Conservation (phyloP, 139 green algal genomes). For the Coelastrella sp. region DNA sequence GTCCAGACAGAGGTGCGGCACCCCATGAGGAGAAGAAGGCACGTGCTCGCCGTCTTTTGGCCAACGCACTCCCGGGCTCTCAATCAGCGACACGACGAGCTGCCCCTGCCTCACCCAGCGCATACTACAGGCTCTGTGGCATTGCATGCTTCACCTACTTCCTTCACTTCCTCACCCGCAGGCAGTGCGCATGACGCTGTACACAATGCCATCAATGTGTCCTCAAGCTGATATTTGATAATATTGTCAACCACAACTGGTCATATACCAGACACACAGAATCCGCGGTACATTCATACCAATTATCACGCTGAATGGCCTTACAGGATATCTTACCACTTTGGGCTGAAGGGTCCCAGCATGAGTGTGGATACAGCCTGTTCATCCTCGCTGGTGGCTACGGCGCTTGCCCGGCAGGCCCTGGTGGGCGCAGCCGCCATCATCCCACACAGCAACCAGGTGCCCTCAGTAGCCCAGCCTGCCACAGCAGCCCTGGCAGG, state of each 20-base stretch:
- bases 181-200: too few species aligned
- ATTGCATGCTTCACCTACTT: background rate
- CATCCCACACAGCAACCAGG: background rate
- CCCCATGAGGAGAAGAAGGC: too few species aligned
- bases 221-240: too few species aligned
- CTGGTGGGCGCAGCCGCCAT: slow-evolving; percentile 2
- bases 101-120: too few species aligned
- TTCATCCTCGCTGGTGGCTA: slow-evolving; percentile 88
- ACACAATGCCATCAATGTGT: too few species aligned
- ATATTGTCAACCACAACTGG: too few species aligned
- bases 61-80: too few species aligned
- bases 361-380: slow-evolving; percentile 87
- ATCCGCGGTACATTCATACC: too few species aligned
- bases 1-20: background rate
- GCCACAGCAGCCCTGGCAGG: slow-evolving; percentile 61
- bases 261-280: too few species aligned
- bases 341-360: slow-evolving; percentile 73
- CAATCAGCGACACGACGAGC: background rate
- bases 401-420: slow-evolving; percentile 59
- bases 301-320: too few species aligned
- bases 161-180: background rate
- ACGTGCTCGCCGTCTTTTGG: too few species aligned
- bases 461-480: background rate
- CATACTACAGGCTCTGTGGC: too few species aligned
- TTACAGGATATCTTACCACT: slow-evolving; percentile 77